These are phyloP conservation scores for Penicillium arizonense DNA, from an alignment of 495 filamentous ascomycete species.

Conservation along the genomic window DNA sequence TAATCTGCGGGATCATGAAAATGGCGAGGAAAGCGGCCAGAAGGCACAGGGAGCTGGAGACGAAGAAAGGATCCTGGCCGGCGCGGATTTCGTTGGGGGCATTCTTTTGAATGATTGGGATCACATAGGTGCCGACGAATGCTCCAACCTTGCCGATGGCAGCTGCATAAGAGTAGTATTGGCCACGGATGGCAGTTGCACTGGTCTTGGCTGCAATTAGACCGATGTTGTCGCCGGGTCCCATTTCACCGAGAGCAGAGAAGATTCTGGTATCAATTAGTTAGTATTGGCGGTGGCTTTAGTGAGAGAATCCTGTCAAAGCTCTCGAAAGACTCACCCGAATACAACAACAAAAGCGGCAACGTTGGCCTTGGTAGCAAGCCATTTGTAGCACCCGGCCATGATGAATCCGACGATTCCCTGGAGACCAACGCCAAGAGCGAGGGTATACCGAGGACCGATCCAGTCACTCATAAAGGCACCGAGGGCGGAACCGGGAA, in stretches of 20 bases:
- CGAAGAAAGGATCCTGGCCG: slow-evolving; percentile 82
- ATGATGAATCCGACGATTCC: slow-evolving; percentile 84
- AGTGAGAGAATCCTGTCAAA: too few relatives aligned
- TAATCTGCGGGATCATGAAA: slow-evolving; percentile 62
- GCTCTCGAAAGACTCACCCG: slow-evolving; percentile 34
- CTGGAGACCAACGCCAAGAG: slow-evolving; percentile 64
- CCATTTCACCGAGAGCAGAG: slow-evolving; percentile 77
- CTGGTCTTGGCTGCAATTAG: slow-evolving; percentile 83
- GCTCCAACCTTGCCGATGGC: slow-evolving; percentile 85
- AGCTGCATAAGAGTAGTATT: slow-evolving; percentile 89
- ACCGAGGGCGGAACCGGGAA: slow-evolving; percentile 78
- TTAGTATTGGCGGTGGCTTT: background rate
- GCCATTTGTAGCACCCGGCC: slow-evolving; percentile 66
- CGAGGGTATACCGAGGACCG: slow-evolving; percentile 71
- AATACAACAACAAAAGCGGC: slow-evolving; percentile 77
- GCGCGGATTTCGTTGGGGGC: slow-evolving; percentile 58
- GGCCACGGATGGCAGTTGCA: slow-evolving; percentile 81
- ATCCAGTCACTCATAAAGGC: slow-evolving; percentile 70
- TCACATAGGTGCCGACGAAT: slow-evolving; percentile 84
- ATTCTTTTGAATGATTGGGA: slow-evolving; percentile 65
- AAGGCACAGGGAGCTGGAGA: slow-evolving; percentile 63
- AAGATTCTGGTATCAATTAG: slow-evolving; percentile 59
- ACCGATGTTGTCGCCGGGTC: slow-evolving; percentile 90
- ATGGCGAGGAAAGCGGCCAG: slow-evolving; percentile 58
- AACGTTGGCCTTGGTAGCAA: slow-evolving; percentile 62